Base-by-base conservation (phyloP, 768 basidiomycete genomes). In the Suillus tomentosus region DNA sequence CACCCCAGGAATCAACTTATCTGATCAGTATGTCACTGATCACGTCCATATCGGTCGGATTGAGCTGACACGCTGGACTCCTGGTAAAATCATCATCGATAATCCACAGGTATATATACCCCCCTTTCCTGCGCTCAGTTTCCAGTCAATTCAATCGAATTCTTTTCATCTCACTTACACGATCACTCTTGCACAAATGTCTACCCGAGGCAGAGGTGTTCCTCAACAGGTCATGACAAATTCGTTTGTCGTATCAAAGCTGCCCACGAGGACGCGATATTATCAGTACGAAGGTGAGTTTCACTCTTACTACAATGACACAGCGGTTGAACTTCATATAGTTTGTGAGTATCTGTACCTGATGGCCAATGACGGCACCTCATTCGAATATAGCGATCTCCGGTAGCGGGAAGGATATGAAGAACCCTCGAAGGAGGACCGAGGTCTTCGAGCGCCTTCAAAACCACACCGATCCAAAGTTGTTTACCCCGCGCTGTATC, bases 401-500 rank as follows among this genome's bases (percentile, higher is more conserved):
- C 19, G 60, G 40, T 17, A 17, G 10, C 3, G 40, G 39, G 1
- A 17, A 40, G 11, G 40, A 68, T 2, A 60, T 57, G 0, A 57
- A 54, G 4, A 57, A 39, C 0, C 0, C 69, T 34, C 73, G 68
- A 10, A 70, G 68, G 19, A 76, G 75, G 60, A 73, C 75, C 39
- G 78, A 76, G 1, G 19, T 73, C 2, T 66, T 76, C 1, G 70
- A 76, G 60, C 67, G 70, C 6, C 71, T 86, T 0, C 84, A 85
- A 58, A 79, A 71, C 5, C 70, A 70, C 0, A 68, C 77, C 0
- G 72, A 76, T 0, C 79, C 83, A 0, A 61, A 60, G 0, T 9
- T 77, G 0, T 85, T 85, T 65, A 75, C 68, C 14, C 82, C 82
- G 0, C 78, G 77, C 15, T 73, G 77, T 4, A 68, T 86, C 5